Evolutionary conservation across 169 alveolate species (phyloP), one percentile per base, ranked within the genome.

Genomic region (Plasmodium cynomolgi): DNA sequence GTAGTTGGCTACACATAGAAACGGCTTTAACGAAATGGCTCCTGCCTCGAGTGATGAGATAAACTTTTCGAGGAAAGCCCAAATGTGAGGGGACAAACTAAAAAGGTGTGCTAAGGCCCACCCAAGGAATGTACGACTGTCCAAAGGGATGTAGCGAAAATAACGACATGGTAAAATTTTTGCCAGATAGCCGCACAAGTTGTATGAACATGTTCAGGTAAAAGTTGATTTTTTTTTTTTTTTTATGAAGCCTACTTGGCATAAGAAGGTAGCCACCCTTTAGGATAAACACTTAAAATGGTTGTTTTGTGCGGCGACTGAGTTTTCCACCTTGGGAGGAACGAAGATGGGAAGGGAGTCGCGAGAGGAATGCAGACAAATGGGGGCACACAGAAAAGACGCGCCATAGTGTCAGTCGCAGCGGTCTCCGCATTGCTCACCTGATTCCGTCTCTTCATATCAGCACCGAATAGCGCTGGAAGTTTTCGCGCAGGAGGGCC

Each of bases 401-500:
- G 62, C 23, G 20, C 62, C 62, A 13, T 17, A 15, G 62, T 50
- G 23, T 50, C 62, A 50, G 62, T 13, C 62, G 62, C 26, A 17
- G 62, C 6, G 62, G 62, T 68, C 77, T 68, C 17, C 20, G 11
- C 37, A 26, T 26, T 68, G n/a, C 34, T 2, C n/a, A 7, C 20
- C 77, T 13, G 20, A 68, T 26, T 20, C 17, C 15, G 15, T 15
- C 15, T 5, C 37, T 20, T 86, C 50, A 88, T 79, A 88, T 79
- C 15, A 79, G 90, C n/a, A 88, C 71, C 1, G 94, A 88, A 13
- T 88, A 47, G 15, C 50, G 56, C 58, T 88, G 71, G 50, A 88
- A 88, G 58, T 62, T 79, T 80, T 80, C 90, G 23, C 50, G 83
- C 33, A 88, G 71, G 23, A 58, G 50, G 11, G 62, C n/a, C 44